Percentiles rank a stretch among this genome's conserved stretches.
These are phyloP conservation scores for Magnaporthiopsis incrustans DNA, from an alignment of 2,329 filamentous ascomycete species.

Conservation along the genomic window DNA sequence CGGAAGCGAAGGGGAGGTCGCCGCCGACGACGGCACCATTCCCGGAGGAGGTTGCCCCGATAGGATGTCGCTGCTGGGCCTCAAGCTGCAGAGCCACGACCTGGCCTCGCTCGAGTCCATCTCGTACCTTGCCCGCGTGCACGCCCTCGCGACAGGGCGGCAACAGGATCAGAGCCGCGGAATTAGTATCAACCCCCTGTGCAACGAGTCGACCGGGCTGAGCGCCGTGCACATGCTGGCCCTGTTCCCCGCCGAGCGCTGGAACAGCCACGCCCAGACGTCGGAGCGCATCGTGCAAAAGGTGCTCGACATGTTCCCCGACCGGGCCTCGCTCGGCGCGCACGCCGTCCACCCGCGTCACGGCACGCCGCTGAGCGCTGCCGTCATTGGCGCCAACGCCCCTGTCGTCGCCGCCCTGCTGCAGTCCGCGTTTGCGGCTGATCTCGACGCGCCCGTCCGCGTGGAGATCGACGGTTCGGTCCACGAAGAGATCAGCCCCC, in stretches of 20 bases:
- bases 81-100: slow-evolving; percentile 8
- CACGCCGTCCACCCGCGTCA: not conserved
- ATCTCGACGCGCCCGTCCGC: slow-evolving; percentile 5
- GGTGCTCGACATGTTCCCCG: slow-evolving; percentile 9
- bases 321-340: slow-evolving; percentile 1
- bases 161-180: not conserved
- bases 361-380: not conserved
- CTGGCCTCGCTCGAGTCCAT: slow-evolving; percentile 8
- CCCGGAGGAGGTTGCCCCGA: no score
- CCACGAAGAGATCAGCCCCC: not conserved
- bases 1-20: not conserved
- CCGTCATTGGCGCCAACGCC: not conserved
- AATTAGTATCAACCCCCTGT: slow-evolving; percentile 1
- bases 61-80: slow-evolving; percentile 5
- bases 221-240: slow-evolving; percentile 9
- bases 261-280: slow-evolving; percentile 10
- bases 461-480: not conserved
- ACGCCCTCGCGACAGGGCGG: not conserved
- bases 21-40: not conserved
- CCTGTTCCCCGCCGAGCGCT: not conserved
- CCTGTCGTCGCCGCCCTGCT: not conserved
- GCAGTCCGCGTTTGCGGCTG: not conserved
- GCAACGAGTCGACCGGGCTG: slow-evolving; percentile 4
- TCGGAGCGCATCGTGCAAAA: slow-evolving; percentile 10
- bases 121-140: slow-evolving; percentile 8